Base-by-base conservation (phyloP, 176 grass and related monocot species). In the Hyparrhenia diplandra region DNA sequence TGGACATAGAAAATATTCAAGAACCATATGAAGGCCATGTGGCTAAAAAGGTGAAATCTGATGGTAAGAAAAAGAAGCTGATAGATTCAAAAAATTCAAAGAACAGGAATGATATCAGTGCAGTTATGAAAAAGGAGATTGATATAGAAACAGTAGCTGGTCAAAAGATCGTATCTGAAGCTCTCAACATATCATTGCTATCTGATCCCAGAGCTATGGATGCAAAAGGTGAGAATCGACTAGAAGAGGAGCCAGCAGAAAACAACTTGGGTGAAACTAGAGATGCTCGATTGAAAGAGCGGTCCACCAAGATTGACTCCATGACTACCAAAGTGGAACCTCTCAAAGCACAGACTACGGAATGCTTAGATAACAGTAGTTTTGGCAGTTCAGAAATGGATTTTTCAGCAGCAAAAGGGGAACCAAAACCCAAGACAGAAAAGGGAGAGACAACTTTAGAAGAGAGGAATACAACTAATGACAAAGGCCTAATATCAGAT, bases 391-490 rank as follows among this genome's bases (percentile, higher is more conserved):
- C 76, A 87, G 89, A 83, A 82, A 79, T 85, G 76, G 83, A 85
- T 59, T 7, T 70, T 47, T 80, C 69, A 66, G 67, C 40, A 77
- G 61, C 29, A 35, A 98, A 85, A 64, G 60, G 40, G 40, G 90
- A 95, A 65, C 13, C 55, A 64, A 93, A 95, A 84, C 63, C 74
- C 55, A 93, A 87, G 85, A 64, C 67, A 78, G 85, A 91, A 52
- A 91, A 84, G 71, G 40, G 36, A 87, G 92, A 87, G 7, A 80
- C 45, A 32, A 69, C 34, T 67, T 83, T 80, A 32, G 83, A 87
- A 71, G 85, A 88, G 36, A 87, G 46, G 84, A 88, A 85, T 51
- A 58, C 80, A 82, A 81, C 36, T 83, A 88, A 24, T 74, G 73
- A 82, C 45, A 93, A 68, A 63, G 71, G 86, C 54, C 63, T 81